Evolutionary conservation across 2,329 filamentous ascomycete genomes (phyloP), one percentile per base, ranked within the genome.

Genomic region (Parafenestella ontariensis): DNA sequence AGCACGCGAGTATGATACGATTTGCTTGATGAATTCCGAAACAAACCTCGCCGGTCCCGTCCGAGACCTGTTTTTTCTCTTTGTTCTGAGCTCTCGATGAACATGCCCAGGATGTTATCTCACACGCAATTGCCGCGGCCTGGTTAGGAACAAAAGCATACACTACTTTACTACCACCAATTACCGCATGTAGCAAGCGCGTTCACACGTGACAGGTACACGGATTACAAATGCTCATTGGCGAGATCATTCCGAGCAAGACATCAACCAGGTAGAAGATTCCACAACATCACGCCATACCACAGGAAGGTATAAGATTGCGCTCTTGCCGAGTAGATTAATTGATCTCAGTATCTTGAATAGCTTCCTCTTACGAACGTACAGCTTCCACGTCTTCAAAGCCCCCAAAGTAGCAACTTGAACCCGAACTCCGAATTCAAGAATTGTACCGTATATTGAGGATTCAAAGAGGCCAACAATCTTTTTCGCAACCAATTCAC

Each of bases 201-300:
- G 2, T 8, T 11, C 20, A 20, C 56, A 59, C 59, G 59, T 57
- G 53, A 52, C 44, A 15, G 20, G 21, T 3, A 5, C 5, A 42
- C 40, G 24, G 59, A 65, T 67, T 59, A 66, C 65, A 68, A 69
- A 65, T 67, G 42, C 39, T 36, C 31, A 47, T 55, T 54, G 49
- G 53, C 41, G 46, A 56, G 61, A 53, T 26, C 33, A 21, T 17
- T 41, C 34, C 48, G 58, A 51, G 47, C 46, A 37, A 57, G 49
- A 21, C 47, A 49, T 49, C 39, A 34, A 33, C 47, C 45, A 52
- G 29, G 44, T 56, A 46, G 64, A 67, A 67, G 47, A 52, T 67
- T 67, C 61, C 34, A 63, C 62, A 59, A 58, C 36, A 56, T 23
- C 3, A 10, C 37, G 15, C 37, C 20, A 15, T 24, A 23, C 4